Base-by-base conservation (phyloP, 1,139 yeast species). In the Pneumocystis oryctolagi region DNA sequence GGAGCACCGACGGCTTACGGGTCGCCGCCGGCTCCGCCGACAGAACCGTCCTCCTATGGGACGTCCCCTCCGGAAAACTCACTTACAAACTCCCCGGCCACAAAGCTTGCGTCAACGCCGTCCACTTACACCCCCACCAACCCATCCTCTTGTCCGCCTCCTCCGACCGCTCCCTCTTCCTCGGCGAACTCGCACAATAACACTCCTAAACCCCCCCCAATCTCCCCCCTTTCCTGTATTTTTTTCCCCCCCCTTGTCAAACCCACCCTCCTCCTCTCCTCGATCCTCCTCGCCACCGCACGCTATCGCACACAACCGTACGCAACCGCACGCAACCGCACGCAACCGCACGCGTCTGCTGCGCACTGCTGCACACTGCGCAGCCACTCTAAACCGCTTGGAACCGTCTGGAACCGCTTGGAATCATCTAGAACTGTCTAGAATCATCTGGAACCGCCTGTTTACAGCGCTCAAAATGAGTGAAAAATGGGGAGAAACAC, bases 1-100 rank as follows among this genome's bases (percentile, higher is more conserved):
- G 83, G 73, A 75, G 78, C 16, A 68, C 72, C 6, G 78, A 73
- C 66, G 70, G 75, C 61, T 34, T 71, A 71, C 63, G 73, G 28
- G 74, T 84, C 3, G 73, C 77, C 12, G 80, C 85, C 1, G 94
- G 92, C 0, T 80, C 89, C 0, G 82, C 81, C 47, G 90, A 85
- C 70, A 76, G 79, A 4, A 76, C 82, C 1, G 78, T 81, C 0
- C 81, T 82, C 2, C 69, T 79, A 2, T 87, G 92, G 89, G 84
- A 84, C 66, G 74, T 79, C n/a, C 76, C 77, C 3, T 74, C 84
- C 0, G 75, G 82, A 62, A 76, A 76, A 60, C 67, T 84, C 30
- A 66, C 77, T 14, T 74, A 77, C 61, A 83, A 83, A 68, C 72
- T 79, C 16, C 74, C 77, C 3, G 90, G 89, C 1, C 92, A 86